These are phyloP conservation scores for Pythium monospermum DNA, from an alignment of 352 stramenopile genomes.

Conservation along the genomic window DNA sequence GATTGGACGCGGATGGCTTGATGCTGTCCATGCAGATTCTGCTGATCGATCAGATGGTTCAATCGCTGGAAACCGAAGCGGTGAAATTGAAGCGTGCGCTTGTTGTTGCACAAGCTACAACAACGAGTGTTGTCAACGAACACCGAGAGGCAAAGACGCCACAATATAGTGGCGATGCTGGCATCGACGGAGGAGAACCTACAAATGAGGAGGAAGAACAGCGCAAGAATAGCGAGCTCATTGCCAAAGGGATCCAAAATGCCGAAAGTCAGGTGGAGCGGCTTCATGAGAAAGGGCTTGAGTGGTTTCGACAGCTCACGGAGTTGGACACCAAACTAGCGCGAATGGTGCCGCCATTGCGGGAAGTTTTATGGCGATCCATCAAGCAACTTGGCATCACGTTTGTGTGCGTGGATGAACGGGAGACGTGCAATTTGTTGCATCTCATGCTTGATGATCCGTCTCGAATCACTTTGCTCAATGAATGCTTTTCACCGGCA, in stretches of 20 bases:
- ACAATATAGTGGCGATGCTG: background rate
- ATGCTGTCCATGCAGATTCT: conserved; percentile 80
- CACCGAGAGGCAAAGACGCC: background rate
- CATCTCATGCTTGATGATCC: conserved; percentile 84
- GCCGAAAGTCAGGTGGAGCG: conserved; percentile 26
- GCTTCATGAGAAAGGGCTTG: conserved; percentile 69
- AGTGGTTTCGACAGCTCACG: conserved; percentile 79
- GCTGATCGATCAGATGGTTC: conserved; percentile 76
- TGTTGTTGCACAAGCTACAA: conserved; percentile 9
- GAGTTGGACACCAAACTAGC: conserved; percentile 77
- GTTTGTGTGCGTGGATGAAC: conserved; percentile 81
- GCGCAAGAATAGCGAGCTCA: background rate
- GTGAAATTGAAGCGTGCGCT: conserved; percentile 28
- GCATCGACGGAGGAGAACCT: background rate
- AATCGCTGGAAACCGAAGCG: conserved; percentile 44
- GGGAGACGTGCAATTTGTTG: conserved; percentile 73
- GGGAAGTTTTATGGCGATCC: conserved; percentile 72
- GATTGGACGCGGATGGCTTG: conserved; percentile 56
- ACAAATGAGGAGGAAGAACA: conserved; percentile 3
- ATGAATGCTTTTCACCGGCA: conserved; percentile 78
- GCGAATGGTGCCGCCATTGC: conserved; percentile 77
- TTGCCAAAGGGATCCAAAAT: conserved; percentile 5
- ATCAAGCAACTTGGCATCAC: conserved; percentile 77
- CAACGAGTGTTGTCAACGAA: background rate
- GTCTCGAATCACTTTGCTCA: conserved; percentile 71